phyloP scores from a whole-genome alignment of 2,329 filamentous ascomycete genomes.

The Colletotrichum cereale region DNA sequence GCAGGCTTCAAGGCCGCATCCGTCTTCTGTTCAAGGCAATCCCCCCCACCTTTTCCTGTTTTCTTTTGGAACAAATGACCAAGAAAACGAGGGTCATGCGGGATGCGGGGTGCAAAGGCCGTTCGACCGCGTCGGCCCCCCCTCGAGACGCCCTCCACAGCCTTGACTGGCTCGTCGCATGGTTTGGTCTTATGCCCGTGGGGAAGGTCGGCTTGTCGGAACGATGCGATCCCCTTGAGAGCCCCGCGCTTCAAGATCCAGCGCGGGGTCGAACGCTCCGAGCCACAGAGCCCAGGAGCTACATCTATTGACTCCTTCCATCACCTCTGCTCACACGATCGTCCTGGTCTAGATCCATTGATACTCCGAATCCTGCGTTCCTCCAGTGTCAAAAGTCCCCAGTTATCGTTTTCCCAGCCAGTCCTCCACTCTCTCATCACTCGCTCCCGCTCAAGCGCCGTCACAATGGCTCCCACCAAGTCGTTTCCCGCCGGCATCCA shows the following conservation, averaged over 20 bases:
- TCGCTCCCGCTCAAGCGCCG: constrained; percentile 41
- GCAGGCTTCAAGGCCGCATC: background rate
- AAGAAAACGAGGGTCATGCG: background rate
- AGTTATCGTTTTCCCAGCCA: background rate
- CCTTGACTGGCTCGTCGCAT: background rate
- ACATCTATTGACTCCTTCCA: constrained; percentile 7
- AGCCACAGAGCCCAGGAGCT: constrained; percentile 35
- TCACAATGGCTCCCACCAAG: constrained; percentile 47
- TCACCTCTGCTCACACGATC: background rate
- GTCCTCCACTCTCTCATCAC: background rate
- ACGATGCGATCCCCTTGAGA: background rate
- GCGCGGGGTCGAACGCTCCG: constrained; percentile 10
- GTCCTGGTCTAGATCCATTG: background rate
- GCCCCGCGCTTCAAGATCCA: constrained; percentile 8
- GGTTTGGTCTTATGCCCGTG: constrained; percentile 15
- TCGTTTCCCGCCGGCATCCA: constrained; percentile 65
- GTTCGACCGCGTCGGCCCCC: background rate
- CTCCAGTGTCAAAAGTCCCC: background rate
- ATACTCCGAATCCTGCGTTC: background rate
- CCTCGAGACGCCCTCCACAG: constrained; percentile 12
- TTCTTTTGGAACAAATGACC: background rate
- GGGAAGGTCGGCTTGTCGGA: constrained; percentile 31
- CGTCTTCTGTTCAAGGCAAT: background rate
- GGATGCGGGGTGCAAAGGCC: background rate
- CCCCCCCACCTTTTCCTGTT: background rate